Percentiles rank a stretch among this genome's conserved stretches.
Evolutionary conservation across 768 basidiomycete species (phyloP).

Genomic region (Zangia roseola): DNA sequence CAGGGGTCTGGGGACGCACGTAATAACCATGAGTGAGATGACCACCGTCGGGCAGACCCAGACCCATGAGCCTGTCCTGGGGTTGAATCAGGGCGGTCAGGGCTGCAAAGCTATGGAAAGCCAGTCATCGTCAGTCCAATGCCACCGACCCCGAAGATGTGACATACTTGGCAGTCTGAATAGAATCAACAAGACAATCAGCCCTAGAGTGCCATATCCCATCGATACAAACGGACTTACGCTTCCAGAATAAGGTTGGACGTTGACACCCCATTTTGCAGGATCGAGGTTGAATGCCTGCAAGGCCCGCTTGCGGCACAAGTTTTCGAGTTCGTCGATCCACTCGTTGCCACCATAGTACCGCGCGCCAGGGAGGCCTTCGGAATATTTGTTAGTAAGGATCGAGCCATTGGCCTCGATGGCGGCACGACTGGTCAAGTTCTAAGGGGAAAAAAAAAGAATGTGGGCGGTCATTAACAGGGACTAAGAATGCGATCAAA

Average conservation of each 20-base stretch:
- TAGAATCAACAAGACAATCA: constrained; percentile 13
- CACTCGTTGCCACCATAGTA: constrained; percentile 99
- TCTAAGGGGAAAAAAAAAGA: constrained; percentile 45
- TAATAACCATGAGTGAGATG: constrained; percentile 98
- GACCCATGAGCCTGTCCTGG: constrained; percentile 98
- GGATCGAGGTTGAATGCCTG: constrained; percentile 95
- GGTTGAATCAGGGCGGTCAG: constrained; percentile 95
- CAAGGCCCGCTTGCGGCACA: constrained; percentile 94
- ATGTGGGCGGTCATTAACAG: constrained; percentile 1
- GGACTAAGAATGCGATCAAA: neutral
- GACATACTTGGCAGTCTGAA: constrained; percentile 83
- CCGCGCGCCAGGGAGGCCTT: constrained; percentile 95
- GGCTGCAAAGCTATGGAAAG: constrained; percentile 77
- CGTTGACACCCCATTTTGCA: constrained; percentile 95
- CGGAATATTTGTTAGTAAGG: constrained; percentile 98
- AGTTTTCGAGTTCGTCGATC: constrained; percentile 92
- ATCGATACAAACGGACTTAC: constrained; percentile 44
- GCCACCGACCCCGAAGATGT: neutral
- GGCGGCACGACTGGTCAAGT: constrained; percentile 91
- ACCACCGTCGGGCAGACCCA: constrained; percentile 96
- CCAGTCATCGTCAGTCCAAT: constrained; percentile 6
- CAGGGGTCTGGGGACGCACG: constrained; percentile 42
- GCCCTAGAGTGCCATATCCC: neutral
- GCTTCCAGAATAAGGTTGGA: constrained; percentile 95
- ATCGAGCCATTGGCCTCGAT: constrained; percentile 99